phyloP scores from a whole-genome alignment of 306 rosid species.

The Mimosa bimucronata region DNA sequence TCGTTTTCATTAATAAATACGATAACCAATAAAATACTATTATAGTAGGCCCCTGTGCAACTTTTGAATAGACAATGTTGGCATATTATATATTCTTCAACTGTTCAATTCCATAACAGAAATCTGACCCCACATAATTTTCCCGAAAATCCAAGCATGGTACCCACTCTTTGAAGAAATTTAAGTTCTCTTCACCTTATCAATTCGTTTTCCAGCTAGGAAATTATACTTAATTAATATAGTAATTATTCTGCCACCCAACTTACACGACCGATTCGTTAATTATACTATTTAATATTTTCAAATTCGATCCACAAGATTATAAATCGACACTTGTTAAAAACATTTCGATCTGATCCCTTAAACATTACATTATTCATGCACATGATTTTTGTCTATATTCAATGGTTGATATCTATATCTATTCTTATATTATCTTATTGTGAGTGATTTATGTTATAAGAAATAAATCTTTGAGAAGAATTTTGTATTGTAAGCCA shows the following conservation, averaged over 20 bases:
- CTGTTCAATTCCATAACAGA: neutral
- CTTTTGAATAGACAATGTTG: conserved; percentile 13
- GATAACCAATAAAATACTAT: neutral
- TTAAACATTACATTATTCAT: neutral
- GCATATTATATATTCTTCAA: neutral
- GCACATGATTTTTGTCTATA: neutral
- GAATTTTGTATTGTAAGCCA: no score
- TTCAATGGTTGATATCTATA: no score
- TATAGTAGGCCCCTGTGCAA: neutral
- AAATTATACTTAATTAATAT: neutral
- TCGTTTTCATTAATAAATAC: neutral
- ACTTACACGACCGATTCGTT: neutral
- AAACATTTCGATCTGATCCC: neutral
- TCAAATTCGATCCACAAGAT: neutral
- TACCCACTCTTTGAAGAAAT: neutral
- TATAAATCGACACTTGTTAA: neutral
- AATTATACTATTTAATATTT: neutral
- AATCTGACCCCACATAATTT: neutral
- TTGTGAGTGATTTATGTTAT: no score
- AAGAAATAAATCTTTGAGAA: no score
- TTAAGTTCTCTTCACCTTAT: neutral
- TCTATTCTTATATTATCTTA: no score
- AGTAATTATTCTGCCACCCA: neutral
- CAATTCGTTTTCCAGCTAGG: neutral
- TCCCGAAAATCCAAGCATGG: neutral